phyloP scores from a whole-genome alignment of 495 filamentous ascomycete genomes.

The Cercophora newfieldiana region DNA sequence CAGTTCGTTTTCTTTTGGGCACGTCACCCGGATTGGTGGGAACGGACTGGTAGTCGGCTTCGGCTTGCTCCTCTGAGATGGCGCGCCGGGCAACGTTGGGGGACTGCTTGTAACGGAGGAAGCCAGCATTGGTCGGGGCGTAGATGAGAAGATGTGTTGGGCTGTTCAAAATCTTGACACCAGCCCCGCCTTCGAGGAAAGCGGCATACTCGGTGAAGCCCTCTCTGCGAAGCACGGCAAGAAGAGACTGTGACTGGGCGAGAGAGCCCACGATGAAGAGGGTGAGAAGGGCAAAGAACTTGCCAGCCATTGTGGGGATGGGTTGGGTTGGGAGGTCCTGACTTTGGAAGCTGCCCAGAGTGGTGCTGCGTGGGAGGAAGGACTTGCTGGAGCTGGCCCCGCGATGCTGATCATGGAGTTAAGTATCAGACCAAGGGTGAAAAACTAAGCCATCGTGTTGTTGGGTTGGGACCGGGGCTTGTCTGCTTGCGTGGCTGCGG shows the following conservation, averaged over 20 bases:
- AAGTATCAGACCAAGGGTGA: not conserved
- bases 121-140: slow-evolving; percentile 10
- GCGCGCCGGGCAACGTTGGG: not conserved
- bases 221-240: slow-evolving; percentile 9
- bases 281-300: slow-evolving; percentile 11
- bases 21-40: not conserved
- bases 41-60: not conserved
- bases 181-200: not conserved
- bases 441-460: not conserved
- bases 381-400: not conserved
- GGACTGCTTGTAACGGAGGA: not conserved
- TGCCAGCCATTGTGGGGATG: not conserved
- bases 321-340: not conserved
- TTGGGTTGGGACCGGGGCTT: not conserved
- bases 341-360: too few relatives aligned
- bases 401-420: not conserved
- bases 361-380: not conserved
- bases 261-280: slow-evolving; percentile 9
- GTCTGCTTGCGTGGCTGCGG: not conserved
- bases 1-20: not conserved
- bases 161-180: not conserved
- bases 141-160: not conserved
- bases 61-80: not conserved
- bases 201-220: slow-evolving; percentile 14
- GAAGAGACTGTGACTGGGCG: slow-evolving; percentile 12